Base-by-base conservation (phyloP, 116 monocot species). In the Trichopus zeylanicus region DNA sequence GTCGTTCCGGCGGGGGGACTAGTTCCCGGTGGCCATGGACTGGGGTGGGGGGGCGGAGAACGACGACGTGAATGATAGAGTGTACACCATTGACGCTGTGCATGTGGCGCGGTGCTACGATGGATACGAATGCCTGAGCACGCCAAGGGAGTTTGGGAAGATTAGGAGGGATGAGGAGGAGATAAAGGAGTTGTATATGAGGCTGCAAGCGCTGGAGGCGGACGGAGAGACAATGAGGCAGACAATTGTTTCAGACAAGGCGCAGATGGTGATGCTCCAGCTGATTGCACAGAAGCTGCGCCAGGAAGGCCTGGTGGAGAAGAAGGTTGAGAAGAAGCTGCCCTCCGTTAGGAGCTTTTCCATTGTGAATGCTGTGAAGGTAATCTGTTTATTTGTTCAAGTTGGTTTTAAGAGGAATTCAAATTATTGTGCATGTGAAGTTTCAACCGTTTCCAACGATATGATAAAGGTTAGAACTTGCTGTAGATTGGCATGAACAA, bases 211-310 rank as follows among this genome's bases (percentile, higher is more conserved):
- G 0, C 61, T 93, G 53, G 92, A 93, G 70, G 88, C 84, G 5
- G 92, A 93, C 53, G 61, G 92, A 55, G 88, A 93, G 74, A 74
- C 78, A 1, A 83, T 93, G 88, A 79, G 79, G 74, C 75, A 87
- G 58, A 84, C 78, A 0, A 81, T 93, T 19, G 49, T 82, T 1
- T 78, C 81, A 5, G 92, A 93, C 31, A 88, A 82, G 74, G 81
- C 84, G 15, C 87, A 84, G 63, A 24, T 84, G 5, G 69, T 85
- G 58, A 54, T 88, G 65, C 58, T 93, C 1, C 73, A 57, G 72
- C 81, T 88, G 74, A 84, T 93, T 39, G 88, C 92, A 5, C 84
- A 88, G 61, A 70, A 79, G 55, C 60, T 93, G 24, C 76, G 62
- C 56, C 79, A 74, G 71, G 84, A 87, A 20, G 66, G n/a, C n/a